Conservation (phyloP, 2,329 filamentous ascomycete species). For the Biscogniauxia marginata region DNA sequence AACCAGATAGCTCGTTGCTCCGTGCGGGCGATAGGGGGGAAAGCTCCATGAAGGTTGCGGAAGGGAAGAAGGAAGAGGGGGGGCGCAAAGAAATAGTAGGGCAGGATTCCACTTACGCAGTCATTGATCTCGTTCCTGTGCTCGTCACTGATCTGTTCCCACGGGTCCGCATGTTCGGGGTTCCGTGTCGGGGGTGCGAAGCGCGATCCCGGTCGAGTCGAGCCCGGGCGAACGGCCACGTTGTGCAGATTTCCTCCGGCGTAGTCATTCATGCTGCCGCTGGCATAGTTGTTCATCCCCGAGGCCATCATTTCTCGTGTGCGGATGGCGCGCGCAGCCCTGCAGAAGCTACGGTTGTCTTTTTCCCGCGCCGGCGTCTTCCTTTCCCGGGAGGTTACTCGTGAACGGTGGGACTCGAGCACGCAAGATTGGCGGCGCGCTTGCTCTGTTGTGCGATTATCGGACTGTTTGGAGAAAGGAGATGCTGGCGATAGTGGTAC, state of each 20-base stretch:
- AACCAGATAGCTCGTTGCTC: not conserved
- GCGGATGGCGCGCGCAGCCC: not conserved
- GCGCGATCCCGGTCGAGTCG: constrained; percentile 28
- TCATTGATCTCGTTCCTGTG: constrained; percentile 92
- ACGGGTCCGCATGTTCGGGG: constrained; percentile 30
- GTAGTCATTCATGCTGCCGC: constrained; percentile 33
- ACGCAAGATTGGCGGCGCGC: too few relatives aligned
- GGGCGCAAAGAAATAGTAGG: not conserved
- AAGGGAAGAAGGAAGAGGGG: not conserved
- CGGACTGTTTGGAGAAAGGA: too few relatives aligned
- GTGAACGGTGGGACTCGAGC: too few relatives aligned
- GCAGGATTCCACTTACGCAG: constrained; percentile 63
- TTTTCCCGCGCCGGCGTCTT: not conserved
- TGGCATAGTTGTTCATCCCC: constrained; percentile 33
- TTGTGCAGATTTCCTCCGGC: constrained; percentile 25
- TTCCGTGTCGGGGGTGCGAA: constrained; percentile 32
- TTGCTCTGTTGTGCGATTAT: too few relatives aligned
- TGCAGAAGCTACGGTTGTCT: not conserved
- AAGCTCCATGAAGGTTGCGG: not conserved
- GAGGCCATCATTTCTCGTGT: constrained; percentile 16
- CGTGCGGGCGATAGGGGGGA: not conserved
- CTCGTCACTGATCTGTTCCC: constrained; percentile 70
- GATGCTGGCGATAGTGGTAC: not conserved
- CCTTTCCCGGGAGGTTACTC: too few relatives aligned
- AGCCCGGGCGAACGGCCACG: constrained; percentile 28